Base-by-base conservation (phyloP, 2,329 filamentous ascomycete genomes). In the Scedosporium aurantiacum region DNA sequence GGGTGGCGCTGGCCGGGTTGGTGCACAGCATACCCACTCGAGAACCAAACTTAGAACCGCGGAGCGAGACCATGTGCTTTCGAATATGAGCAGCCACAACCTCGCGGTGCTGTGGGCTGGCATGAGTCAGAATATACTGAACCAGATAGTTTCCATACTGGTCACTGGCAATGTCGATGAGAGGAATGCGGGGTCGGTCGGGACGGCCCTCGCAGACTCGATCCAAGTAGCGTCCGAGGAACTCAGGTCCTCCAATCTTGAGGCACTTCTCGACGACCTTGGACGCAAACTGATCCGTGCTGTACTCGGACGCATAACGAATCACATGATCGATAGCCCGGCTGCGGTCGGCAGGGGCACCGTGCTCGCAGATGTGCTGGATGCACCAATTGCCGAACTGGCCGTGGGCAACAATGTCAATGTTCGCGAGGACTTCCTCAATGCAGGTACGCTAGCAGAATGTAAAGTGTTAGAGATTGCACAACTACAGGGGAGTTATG, bases 321-420 rank as follows among this genome's bases (percentile, higher is more conserved):
- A 99, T 88, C 69, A 99, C 93, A 73, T 97, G 93, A 67, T 99
- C 93, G 69, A 97, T 88, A 54, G 95, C 94, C 67, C 92, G 88
- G 74, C 88, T 93, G 68, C 93, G 92, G 74, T 99, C 95, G 47
- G 88, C 86, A 37, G 92, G 89, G 62, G 88, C 88, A 58, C 95
- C 93, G 71, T 99, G 94, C 74, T 99, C 94, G 75, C 94, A 99
- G 68, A 99, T 91, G 75, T 99, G 94, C 76, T 99, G 94, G 69
- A 99, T 97, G 77, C 94, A 99, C 94, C 94, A 99, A 73, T 99
- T 99, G 61, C 94, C 94, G 71, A 99, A 99, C 72, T 99, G 94
- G 27, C 94, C 94, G 72, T 97, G 93, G 63, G 94, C 90, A 69
- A 99, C 91, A 64, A 96, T 89, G 75, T 99, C 91, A 68, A 99